These are phyloP conservation scores for Guadua angustifolia DNA, from an alignment of 176 grass and related monocot genomes.

Conservation along the genomic window DNA sequence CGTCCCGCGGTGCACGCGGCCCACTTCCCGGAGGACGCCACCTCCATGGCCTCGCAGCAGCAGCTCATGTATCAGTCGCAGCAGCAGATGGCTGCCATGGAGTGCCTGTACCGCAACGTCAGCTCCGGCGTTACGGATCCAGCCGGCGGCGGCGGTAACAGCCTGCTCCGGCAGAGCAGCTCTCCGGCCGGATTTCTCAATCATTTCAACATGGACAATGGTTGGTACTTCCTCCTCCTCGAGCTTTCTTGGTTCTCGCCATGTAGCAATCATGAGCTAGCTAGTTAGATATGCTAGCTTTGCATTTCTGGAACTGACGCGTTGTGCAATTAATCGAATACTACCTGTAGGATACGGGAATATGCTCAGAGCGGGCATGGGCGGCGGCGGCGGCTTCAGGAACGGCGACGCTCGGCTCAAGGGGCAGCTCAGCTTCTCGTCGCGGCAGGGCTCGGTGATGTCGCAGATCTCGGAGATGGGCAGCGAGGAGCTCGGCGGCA, in stretches of 20 bases:
- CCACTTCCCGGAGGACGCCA: constrained; percentile 47
- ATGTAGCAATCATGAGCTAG: constrained; percentile 48
- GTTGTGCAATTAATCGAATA: constrained; percentile 33
- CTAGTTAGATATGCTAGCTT: constrained; percentile 21
- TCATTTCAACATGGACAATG: constrained; percentile 69
- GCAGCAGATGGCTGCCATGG: constrained; percentile 59
- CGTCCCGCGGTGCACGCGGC: constrained; percentile 37
- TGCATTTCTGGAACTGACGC: constrained; percentile 46
- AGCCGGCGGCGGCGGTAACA: background rate
- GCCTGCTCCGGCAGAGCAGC: constrained; percentile 87
- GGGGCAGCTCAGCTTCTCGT: constrained; percentile 87
- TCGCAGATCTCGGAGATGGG: constrained; percentile 96
- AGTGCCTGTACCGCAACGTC: constrained; percentile 55
- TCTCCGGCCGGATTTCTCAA: constrained; percentile 81
- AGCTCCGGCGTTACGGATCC: constrained; percentile 53
- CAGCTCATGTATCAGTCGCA: constrained; percentile 71
- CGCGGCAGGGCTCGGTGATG: constrained; percentile 85
- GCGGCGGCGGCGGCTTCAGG: constrained; percentile 36
- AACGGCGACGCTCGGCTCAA: constrained; percentile 54
- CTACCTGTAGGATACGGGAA: constrained; percentile 64
- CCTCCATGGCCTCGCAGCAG: constrained; percentile 47
- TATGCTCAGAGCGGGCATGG: constrained; percentile 63
- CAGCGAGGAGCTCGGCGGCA: constrained; percentile 74
- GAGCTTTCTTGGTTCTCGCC: constrained; percentile 26
- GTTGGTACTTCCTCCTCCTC: constrained; percentile 31